These are phyloP conservation scores for Atkinsonella texensis DNA, from an alignment of 2,329 filamentous ascomycete species.

Conservation along the genomic window DNA sequence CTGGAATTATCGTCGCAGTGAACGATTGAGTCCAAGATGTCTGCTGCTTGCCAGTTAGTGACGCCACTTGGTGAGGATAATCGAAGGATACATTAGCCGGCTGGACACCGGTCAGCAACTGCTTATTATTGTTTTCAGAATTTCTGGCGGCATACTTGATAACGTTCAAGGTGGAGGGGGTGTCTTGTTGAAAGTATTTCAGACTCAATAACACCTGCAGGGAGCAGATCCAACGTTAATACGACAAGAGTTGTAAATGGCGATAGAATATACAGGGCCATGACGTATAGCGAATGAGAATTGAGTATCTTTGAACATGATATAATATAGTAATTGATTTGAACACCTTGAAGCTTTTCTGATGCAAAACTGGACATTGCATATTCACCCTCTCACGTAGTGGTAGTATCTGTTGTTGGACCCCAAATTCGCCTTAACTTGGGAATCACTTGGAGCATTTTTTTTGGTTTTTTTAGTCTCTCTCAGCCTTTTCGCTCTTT, in stretches of 20 bases:
- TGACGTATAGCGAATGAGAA: background rate
- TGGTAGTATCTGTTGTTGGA: background rate
- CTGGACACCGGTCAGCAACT: background rate
- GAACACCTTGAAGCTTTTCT: constrained; percentile 1
- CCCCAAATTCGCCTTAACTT: background rate
- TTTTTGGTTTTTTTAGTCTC: background rate
- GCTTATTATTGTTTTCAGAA: no score
- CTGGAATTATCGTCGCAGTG: constrained; percentile 17
- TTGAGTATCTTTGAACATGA: background rate
- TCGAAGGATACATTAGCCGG: no score
- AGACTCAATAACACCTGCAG: no score
- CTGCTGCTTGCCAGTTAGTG: background rate
- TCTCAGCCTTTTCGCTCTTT: background rate
- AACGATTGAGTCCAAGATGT: background rate
- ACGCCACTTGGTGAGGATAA: no score
- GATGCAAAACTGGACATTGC: background rate
- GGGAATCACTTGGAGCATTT: background rate
- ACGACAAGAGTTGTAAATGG: no score
- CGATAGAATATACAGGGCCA: no score
- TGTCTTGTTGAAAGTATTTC: no score
- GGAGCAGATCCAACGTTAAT: background rate
- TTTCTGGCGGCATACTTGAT: background rate
- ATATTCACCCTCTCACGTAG: background rate
- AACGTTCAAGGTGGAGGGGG: background rate
- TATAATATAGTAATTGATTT: background rate